Percentiles rank a stretch among this genome's conserved stretches.
phyloP scores from a whole-genome alignment of 768 basidiomycete genomes.

The Lactifluus subvellereus region DNA sequence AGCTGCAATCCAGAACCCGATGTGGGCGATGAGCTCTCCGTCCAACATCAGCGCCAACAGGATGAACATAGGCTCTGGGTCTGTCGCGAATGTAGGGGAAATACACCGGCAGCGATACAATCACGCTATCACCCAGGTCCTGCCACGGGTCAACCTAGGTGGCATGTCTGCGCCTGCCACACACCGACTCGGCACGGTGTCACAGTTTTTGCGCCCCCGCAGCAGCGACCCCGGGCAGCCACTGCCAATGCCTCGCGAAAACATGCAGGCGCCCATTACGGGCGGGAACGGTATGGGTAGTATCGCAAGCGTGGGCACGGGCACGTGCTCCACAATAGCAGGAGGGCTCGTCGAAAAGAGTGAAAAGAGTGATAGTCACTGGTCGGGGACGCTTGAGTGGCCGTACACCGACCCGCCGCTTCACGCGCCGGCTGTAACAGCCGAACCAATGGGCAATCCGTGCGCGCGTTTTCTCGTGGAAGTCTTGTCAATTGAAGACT shows the following conservation, averaged over 20 bases:
- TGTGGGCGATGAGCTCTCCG: too few relatives aligned
- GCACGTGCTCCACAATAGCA: not conserved
- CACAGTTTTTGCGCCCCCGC: too few relatives aligned
- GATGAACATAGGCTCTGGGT: not conserved
- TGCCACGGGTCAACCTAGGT: too few relatives aligned
- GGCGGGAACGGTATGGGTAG: too few relatives aligned
- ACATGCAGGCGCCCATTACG: not conserved
- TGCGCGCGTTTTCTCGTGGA: not conserved
- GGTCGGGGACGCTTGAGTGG: not conserved
- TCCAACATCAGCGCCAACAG: too few relatives aligned
- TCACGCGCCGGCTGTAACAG: not conserved
- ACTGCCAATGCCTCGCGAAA: not conserved
- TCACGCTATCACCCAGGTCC: not conserved
- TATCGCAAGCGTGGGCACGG: not conserved
- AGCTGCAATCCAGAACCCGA: too few relatives aligned
- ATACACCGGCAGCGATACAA: not conserved
- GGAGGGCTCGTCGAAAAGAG: not conserved
- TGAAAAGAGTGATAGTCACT: not conserved
- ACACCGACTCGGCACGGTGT: too few relatives aligned
- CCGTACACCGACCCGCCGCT: not conserved
- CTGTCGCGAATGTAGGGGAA: not conserved
- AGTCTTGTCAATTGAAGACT: not conserved
- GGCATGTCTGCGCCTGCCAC: too few relatives aligned
- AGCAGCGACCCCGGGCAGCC: too few relatives aligned
- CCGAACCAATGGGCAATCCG: not conserved